Conservation (phyloP, 495 filamentous ascomycete genomes). For the Extremus antarcticus region DNA sequence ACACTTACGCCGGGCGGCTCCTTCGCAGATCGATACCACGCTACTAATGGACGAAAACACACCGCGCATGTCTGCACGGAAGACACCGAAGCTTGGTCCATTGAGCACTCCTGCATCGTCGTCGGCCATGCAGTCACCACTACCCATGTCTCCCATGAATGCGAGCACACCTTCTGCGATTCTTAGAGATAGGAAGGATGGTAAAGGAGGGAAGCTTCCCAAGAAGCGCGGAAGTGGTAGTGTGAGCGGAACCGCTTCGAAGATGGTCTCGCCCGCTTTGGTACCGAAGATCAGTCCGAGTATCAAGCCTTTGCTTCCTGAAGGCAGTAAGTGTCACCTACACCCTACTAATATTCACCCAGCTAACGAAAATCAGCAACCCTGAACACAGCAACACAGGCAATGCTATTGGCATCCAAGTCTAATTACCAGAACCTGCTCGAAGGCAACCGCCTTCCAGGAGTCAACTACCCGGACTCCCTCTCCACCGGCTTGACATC, state of each 20-base stretch:
- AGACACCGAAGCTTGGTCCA: conserved; percentile 28
- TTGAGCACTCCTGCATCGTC: conserved; percentile 20
- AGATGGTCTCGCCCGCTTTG: conserved; percentile 70
- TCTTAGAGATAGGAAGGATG: conserved; percentile 23
- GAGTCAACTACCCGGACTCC: conserved; percentile 81
- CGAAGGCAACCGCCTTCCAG: conserved; percentile 80
- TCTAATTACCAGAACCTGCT: conserved; percentile 98
- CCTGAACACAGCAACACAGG: conserved; percentile 60
- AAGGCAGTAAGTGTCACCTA: conserved; percentile 47
- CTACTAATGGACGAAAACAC: conserved; percentile 20
- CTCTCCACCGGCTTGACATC: conserved; percentile 87
- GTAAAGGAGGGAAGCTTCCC: conserved; percentile 23
- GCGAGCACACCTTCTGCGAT: conserved; percentile 11
- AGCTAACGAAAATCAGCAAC: conserved; percentile 25
- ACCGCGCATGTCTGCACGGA: conserved; percentile 24
- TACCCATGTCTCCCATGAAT: conserved; percentile 7
- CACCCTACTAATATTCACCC: neutral
- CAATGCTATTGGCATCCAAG: conserved; percentile 78
- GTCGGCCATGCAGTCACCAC: conserved; percentile 20
- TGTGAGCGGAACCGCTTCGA: conserved; percentile 44
- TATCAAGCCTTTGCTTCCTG: conserved; percentile 81
- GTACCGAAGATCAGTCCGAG: conserved; percentile 88
- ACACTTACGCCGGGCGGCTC: conserved; percentile 8
- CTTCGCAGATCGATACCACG: conserved; percentile 18
- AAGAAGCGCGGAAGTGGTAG: conserved; percentile 62